phyloP scores from a whole-genome alignment of 768 basidiomycete genomes.

The Lentinula sp. region DNA sequence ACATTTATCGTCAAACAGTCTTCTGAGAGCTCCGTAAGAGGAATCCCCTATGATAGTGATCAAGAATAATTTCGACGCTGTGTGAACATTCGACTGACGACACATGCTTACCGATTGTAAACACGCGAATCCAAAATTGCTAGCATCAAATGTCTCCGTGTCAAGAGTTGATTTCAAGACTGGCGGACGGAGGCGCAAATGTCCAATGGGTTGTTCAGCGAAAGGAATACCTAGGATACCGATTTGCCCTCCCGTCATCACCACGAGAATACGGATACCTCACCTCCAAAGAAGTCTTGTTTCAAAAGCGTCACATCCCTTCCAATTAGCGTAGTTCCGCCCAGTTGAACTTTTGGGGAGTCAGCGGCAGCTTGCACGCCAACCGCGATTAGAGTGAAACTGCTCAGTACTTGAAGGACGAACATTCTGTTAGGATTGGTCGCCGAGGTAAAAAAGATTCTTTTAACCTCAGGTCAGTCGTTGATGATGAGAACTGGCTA shows the following conservation, averaged over 20 bases:
- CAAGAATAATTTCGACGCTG: neutral
- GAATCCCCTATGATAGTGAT: constrained; percentile 14
- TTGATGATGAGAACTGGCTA: too few relatives aligned
- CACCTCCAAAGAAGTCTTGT: constrained; percentile 46
- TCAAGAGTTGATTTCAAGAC: constrained; percentile 35
- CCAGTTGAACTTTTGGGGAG: constrained; percentile 22
- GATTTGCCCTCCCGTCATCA: neutral
- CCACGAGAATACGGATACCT: neutral
- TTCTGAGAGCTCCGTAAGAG: constrained; percentile 33
- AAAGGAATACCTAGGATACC: constrained; percentile 40
- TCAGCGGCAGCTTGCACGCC: neutral
- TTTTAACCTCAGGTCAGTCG: too few relatives aligned
- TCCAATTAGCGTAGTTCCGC: constrained; percentile 31
- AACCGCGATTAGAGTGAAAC: neutral
- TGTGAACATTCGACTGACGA: neutral
- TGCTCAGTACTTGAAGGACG: neutral
- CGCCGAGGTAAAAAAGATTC: neutral
- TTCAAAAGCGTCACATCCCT: constrained; percentile 23
- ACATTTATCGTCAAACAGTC: constrained; percentile 59
- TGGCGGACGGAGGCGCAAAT: constrained; percentile 38
- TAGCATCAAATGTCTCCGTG: constrained; percentile 34
- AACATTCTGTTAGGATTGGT: neutral
- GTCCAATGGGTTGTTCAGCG: constrained; percentile 46
- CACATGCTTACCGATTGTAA: constrained; percentile 26
- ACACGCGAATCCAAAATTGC: constrained; percentile 40